Conservation (phyloP, 139 green algal species). For the Deuterostichococcus epilithicus region DNA sequence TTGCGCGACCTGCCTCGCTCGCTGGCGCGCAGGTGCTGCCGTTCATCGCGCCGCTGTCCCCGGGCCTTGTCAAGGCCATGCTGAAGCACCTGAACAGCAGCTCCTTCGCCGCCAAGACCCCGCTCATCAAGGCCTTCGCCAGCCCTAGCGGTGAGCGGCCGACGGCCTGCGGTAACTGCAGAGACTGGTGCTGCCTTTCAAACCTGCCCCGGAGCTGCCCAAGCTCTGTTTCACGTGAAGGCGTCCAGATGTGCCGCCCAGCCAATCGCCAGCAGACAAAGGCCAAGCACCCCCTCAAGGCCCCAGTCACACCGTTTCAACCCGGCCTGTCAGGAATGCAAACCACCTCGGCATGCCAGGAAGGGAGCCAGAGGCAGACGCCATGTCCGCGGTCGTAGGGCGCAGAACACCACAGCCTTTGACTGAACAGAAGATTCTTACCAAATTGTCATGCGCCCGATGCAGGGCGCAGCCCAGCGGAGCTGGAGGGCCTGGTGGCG, state of each 20-base stretch:
- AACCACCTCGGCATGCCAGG: too few relatives aligned
- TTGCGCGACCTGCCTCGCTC: too few relatives aligned
- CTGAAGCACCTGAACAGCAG: constrained; percentile 3
- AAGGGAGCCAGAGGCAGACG: too few relatives aligned
- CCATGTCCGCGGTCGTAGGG: background rate
- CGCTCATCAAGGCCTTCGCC: background rate
- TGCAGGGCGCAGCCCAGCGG: background rate
- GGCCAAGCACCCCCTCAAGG: too few relatives aligned
- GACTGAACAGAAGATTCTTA: background rate
- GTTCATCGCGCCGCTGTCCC: background rate
- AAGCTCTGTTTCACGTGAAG: background rate
- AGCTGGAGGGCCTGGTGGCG: background rate
- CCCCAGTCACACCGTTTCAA: too few relatives aligned
- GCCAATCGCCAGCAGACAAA: too few relatives aligned
- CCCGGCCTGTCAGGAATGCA: too few relatives aligned
- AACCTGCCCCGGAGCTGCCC: background rate
- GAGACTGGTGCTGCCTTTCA: background rate
- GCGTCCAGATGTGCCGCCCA: background rate
- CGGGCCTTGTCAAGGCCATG: background rate
- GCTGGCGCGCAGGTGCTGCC: background rate
- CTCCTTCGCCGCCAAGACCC: background rate
- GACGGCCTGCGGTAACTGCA: background rate
- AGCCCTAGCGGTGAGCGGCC: background rate
- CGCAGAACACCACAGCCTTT: background rate
- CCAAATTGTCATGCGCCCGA: background rate